Percentiles rank a stretch among this genome's conserved stretches.
Conservation (phyloP, 495 filamentous ascomycete species). For the Clohesyomyces aquaticus region DNA sequence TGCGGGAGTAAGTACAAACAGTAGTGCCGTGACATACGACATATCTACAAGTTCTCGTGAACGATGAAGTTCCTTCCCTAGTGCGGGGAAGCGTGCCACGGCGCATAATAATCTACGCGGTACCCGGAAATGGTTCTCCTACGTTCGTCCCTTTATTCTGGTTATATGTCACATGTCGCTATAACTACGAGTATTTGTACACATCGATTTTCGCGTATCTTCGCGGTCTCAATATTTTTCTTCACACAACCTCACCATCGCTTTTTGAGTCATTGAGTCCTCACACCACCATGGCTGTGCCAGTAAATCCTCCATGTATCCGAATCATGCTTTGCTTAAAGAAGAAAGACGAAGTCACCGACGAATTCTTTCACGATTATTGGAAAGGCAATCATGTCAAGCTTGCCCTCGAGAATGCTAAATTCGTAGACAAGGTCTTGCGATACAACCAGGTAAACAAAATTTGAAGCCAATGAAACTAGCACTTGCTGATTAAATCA, state of each 20-base stretch:
- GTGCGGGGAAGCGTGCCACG: slow-evolving; percentile 3
- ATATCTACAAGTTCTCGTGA: no score
- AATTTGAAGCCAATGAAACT: background rate
- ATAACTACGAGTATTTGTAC: background rate
- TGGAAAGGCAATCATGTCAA: slow-evolving; percentile 37
- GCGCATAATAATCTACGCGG: background rate
- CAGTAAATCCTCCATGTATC: slow-evolving; percentile 18
- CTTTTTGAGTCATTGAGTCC: background rate
- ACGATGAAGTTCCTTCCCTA: no score
- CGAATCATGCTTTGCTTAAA: slow-evolving; percentile 35
- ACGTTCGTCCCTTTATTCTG: background rate
- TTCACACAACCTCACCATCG: background rate
- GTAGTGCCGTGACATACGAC: no score
- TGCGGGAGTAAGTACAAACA: no score
- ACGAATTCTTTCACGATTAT: slow-evolving; percentile 38
- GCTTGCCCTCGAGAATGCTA: slow-evolving; percentile 36
- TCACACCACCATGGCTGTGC: slow-evolving; percentile 13
- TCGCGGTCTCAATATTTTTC: no score
- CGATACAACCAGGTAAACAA: slow-evolving; percentile 38
- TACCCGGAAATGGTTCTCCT: slow-evolving; percentile 14
- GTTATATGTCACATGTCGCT: background rate
- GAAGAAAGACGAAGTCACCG: slow-evolving; percentile 33
- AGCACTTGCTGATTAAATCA: no score
- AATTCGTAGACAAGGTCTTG: slow-evolving; percentile 30
- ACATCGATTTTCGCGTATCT: background rate